Base-by-base conservation (phyloP, 202 grass and related monocot species). In the Thinopyrum obtusiflorum region DNA sequence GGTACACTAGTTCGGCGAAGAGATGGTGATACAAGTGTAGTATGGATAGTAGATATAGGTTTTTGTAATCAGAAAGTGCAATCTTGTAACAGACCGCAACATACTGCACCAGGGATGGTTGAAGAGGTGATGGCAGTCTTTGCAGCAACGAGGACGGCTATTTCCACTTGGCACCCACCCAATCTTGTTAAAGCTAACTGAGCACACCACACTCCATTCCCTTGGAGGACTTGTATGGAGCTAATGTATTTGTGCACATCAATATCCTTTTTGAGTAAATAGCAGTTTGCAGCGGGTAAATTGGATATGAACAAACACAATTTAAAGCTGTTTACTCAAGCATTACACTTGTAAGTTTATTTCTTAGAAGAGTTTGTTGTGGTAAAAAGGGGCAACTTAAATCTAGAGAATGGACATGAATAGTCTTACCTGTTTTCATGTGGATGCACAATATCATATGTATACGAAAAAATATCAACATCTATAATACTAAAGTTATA, bases 351-450 rank as follows among this genome's bases (percentile, higher is more conserved):
- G 24, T 35, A 64, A 35, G 11, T 5, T 73, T 74, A 23, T 32
- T 71, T 35, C 5, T 69, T 71, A 24, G 8, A 84, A 83, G 18
- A 32, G 53, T 65, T 57, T 36, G 55, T n/a, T 73, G 40, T 37
- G 65, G 17, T 5, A 59, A 74, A 49, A 49, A 21, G 33, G 29
- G 14, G 2, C 42, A 23, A 32, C 68, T 77, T 39, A 69, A 64
- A 74, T 57, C 11, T 26, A 10, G 62, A 83, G 14, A 80, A 69
- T 49, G 36, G 1, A 46, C 55, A 77, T 12, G 15, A 72, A 77
- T 11, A 84, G 20, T 63, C 80, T 29, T 89, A 97, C 94, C 94
- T 86, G 94, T 92, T 84, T 97, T 97, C 86, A 97, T 93, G 83
- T 97, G n/a, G n/a, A n/a, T n/a, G n/a, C n/a, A n/a, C n/a, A n/a